phyloP scores from a whole-genome alignment of 2,329 filamentous ascomycete species.

The Fusarium nematophilum region DNA sequence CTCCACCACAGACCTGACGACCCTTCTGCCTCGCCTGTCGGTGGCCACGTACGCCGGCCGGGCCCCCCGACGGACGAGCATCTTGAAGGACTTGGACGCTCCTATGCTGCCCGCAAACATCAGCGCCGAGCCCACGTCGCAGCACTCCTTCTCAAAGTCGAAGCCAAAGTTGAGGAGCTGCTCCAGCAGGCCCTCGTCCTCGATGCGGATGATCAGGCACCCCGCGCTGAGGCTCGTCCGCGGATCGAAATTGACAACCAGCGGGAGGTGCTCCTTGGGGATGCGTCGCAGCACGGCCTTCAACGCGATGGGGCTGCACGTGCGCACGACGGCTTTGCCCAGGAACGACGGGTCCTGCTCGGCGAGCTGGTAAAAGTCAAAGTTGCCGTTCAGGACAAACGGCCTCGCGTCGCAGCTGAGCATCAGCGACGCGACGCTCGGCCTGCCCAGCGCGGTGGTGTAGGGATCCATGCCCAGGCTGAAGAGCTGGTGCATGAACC shows the following conservation, averaged over 20 bases:
- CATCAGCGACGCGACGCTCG: constrained; percentile 13
- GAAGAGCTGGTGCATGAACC: constrained; percentile 9
- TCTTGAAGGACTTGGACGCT: constrained; percentile 24
- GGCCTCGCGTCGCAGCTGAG: constrained; percentile 3
- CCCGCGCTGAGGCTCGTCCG: not conserved
- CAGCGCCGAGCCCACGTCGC: constrained; percentile 28
- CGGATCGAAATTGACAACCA: constrained; percentile 23
- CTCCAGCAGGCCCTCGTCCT: constrained; percentile 1
- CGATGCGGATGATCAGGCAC: constrained; percentile 19
- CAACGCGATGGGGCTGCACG: not conserved
- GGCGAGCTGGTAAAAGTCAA: constrained; percentile 34
- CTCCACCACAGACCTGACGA: constrained; percentile 24
- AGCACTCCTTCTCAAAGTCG: constrained; percentile 27
- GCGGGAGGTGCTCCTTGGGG: constrained; percentile 19
- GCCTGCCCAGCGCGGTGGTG: not conserved
- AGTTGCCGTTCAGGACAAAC: constrained; percentile 26
- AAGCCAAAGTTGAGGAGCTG: constrained; percentile 29
- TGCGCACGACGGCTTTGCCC: not conserved
- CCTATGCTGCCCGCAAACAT: constrained; percentile 38
- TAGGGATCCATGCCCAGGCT: constrained; percentile 29
- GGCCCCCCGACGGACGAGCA: constrained; percentile 33
- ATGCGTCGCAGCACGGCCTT: constrained; percentile 30
- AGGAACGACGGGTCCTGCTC: constrained; percentile 29
- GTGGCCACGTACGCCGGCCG: constrained; percentile 23
- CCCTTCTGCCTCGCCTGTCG: constrained; percentile 14